Conservation (phyloP, 23 red algal genomes). For the Gracilaria domingensis region DNA sequence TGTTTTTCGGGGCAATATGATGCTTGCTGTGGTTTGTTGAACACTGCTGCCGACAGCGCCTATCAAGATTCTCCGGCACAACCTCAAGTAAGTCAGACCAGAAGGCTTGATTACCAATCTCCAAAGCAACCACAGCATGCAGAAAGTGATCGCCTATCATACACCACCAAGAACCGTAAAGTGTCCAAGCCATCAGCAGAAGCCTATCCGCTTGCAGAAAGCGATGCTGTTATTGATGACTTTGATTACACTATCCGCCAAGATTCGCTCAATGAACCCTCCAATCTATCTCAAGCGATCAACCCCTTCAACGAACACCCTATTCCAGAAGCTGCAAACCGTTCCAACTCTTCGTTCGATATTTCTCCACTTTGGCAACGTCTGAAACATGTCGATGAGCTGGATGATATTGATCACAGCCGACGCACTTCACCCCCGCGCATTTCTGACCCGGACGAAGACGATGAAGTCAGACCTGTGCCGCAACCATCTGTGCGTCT, state of each 20-base stretch:
- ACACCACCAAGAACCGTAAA: slow-evolving; percentile 23
- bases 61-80: slow-evolving; percentile 19
- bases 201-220: background rate
- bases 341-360: slow-evolving; percentile 52
- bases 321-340: slow-evolving; percentile 20
- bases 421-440: background rate
- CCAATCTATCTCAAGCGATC: slow-evolving; percentile 13
- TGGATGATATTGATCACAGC: slow-evolving; percentile 36
- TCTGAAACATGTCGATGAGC: slow-evolving; percentile 61
- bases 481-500: background rate
- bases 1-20: slow-evolving; percentile 50
- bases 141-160: slow-evolving; percentile 24
- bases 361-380: slow-evolving; percentile 64
- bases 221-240: slow-evolving; percentile 41
- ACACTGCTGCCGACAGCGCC: slow-evolving; percentile 15
- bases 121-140: background rate
- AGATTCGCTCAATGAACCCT: slow-evolving; percentile 10
- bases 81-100: background rate
- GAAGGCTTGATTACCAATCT: slow-evolving; percentile 8
- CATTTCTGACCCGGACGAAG: background rate
- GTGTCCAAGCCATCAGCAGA: background rate
- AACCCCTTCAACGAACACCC: slow-evolving; percentile 1
- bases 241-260: slow-evolving; percentile 50
- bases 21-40: slow-evolving; percentile 51
- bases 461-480: slow-evolving; percentile 16